Conservation (phyloP, 2,329 filamentous ascomycete genomes). For the Ophioceras dolichostomum region DNA sequence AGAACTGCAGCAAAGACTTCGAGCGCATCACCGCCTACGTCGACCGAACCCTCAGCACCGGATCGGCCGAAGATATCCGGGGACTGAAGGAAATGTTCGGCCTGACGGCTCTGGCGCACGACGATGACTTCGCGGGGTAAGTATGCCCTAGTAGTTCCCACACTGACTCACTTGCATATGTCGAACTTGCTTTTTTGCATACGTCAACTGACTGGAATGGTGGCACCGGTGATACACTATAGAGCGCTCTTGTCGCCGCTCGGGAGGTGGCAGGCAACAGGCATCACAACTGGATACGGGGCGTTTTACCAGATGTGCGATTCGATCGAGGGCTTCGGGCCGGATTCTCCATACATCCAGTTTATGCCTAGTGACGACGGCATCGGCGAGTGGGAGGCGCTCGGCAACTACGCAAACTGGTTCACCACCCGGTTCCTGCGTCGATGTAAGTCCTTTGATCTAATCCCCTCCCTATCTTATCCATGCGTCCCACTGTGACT, state of each 20-base stretch:
- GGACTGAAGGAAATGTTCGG: slow-evolving; percentile 39
- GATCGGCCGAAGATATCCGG: slow-evolving; percentile 25
- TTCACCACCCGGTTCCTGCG: slow-evolving; percentile 31
- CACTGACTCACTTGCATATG: too few relatives aligned
- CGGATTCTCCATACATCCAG: slow-evolving; percentile 12
- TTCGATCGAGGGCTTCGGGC: slow-evolving; percentile 16
- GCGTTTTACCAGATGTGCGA: slow-evolving; percentile 24
- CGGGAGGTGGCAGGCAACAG: slow-evolving; percentile 21
- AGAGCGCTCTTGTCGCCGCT: not conserved
- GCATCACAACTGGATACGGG: slow-evolving; percentile 20
- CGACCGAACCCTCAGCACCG: slow-evolving; percentile 31
- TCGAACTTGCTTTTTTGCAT: too few relatives aligned
- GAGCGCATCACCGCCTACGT: slow-evolving; percentile 38
- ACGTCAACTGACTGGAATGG: too few relatives aligned
- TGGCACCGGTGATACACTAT: too few relatives aligned
- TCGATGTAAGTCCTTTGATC: slow-evolving; percentile 31
- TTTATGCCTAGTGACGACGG: slow-evolving; percentile 37
- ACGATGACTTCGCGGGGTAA: slow-evolving; percentile 37
- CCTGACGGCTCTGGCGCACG: slow-evolving; percentile 32
- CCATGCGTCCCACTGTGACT: too few relatives aligned
- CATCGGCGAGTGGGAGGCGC: slow-evolving; percentile 23
- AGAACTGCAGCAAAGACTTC: slow-evolving; percentile 43
- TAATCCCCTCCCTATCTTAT: too few relatives aligned
- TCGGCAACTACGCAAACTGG: slow-evolving; percentile 43
- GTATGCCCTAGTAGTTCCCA: too few relatives aligned